phyloP scores from a whole-genome alignment of 2,329 filamentous ascomycete species.

The Graphium sp. region DNA sequence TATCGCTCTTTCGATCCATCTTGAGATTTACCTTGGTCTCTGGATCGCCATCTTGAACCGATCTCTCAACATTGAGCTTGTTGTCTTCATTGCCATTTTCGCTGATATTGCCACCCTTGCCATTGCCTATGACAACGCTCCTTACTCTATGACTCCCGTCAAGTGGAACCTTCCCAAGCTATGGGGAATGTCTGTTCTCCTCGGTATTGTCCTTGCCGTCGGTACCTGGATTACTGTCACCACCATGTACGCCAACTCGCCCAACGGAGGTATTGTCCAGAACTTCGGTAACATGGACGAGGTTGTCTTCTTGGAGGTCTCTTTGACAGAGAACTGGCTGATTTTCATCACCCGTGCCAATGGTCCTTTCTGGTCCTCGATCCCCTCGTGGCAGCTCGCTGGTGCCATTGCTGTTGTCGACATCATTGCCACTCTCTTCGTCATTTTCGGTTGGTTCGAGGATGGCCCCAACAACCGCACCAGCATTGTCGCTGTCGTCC shows the following conservation, averaged over 20 bases:
- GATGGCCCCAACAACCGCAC: slow-evolving; percentile 42
- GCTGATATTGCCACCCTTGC: slow-evolving; percentile 83
- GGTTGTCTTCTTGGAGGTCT: slow-evolving; percentile 79
- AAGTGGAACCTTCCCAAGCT: slow-evolving; percentile 89
- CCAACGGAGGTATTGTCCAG: slow-evolving; percentile 72
- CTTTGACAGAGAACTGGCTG: slow-evolving; percentile 85
- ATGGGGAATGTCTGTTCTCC: slow-evolving; percentile 79
- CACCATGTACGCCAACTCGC: slow-evolving; percentile 56
- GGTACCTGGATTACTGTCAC: slow-evolving; percentile 84
- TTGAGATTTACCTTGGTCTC: slow-evolving; percentile 80
- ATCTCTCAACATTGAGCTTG: slow-evolving; percentile 68
- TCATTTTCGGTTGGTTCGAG: slow-evolving; percentile 71
- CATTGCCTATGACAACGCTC: slow-evolving; percentile 86
- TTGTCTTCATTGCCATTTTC: slow-evolving; percentile 91
- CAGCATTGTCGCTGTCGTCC: slow-evolving; percentile 68
- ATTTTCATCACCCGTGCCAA: slow-evolving; percentile 94
- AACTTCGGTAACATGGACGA: slow-evolving; percentile 71
- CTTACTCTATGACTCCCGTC: slow-evolving; percentile 70
- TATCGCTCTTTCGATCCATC: slow-evolving; percentile 79
- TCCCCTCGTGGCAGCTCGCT: slow-evolving; percentile 71
- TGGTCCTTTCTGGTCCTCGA: slow-evolving; percentile 80
- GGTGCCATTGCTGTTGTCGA: slow-evolving; percentile 71
- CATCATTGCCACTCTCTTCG: slow-evolving; percentile 71
- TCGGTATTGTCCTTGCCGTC: slow-evolving; percentile 64
- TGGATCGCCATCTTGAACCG: slow-evolving; percentile 83